Percentiles rank a stretch among this genome's conserved stretches.
phyloP scores from a whole-genome alignment of 345 rosid genomes.

The Gossypium anomalum region DNA sequence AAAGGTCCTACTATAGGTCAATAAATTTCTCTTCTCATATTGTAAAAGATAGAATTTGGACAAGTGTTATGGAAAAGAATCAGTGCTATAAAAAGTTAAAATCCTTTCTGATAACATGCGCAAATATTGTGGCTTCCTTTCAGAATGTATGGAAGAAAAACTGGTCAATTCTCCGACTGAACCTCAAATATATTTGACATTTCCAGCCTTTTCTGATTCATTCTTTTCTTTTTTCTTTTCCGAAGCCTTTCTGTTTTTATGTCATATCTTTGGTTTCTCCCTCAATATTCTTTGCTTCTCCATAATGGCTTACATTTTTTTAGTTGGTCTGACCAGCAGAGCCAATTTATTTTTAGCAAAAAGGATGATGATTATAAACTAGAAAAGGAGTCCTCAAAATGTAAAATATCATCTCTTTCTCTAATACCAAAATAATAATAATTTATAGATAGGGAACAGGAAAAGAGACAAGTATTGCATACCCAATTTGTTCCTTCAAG shows the following conservation, averaged over 20 bases:
- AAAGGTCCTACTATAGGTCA: neutral
- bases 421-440: neutral
- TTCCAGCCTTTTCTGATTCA: neutral
- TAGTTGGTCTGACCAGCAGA: neutral
- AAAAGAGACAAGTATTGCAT: neutral
- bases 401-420: neutral
- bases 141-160: neutral
- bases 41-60: neutral
- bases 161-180: neutral
- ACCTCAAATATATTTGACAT: neutral
- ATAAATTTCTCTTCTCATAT: neutral
- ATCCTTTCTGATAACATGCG: neutral
- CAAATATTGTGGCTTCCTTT: neutral
- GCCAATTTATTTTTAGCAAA: neutral
- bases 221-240: neutral
- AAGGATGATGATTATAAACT: neutral
- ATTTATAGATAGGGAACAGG: neutral
- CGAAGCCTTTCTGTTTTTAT: neutral
- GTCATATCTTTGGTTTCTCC: neutral
- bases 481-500: conserved; percentile 55
- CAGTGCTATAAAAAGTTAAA: neutral
- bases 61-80: neutral
- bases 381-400: neutral
- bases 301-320: neutral
- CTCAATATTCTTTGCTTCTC: neutral